These are phyloP conservation scores for Fusarium brevicatenulatum DNA, from an alignment of 2,329 filamentous ascomycete species.

Conservation along the genomic window DNA sequence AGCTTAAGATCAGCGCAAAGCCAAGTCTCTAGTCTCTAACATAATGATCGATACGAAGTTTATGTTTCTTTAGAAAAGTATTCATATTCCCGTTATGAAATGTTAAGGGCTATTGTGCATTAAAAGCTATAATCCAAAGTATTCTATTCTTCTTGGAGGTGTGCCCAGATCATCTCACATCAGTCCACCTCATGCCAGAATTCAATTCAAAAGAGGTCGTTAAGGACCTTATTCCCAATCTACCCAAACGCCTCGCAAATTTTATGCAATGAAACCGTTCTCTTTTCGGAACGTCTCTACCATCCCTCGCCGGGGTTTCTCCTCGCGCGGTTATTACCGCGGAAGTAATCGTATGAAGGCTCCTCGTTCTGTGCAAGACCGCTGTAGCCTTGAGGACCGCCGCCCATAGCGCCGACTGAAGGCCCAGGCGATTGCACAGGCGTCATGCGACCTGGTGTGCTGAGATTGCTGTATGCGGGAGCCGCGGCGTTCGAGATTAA, in stretches of 20 bases:
- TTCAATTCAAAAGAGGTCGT: slow-evolving; percentile 14
- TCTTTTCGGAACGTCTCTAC: slow-evolving; percentile 39
- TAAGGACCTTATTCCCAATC: slow-evolving; percentile 33
- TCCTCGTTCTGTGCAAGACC: slow-evolving; percentile 65
- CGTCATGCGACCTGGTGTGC: slow-evolving; percentile 38
- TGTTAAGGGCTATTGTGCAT: slow-evolving; percentile 22
- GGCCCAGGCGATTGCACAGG: slow-evolving; percentile 51
- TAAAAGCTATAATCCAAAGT: slow-evolving; percentile 37
- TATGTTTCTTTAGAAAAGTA: neutral
- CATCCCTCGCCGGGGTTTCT: slow-evolving; percentile 54
- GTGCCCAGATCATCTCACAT: slow-evolving; percentile 23
- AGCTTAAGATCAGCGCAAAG: neutral
- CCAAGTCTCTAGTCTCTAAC: neutral
- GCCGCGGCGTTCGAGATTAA: slow-evolving; percentile 64
- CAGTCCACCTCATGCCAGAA: slow-evolving; percentile 30
- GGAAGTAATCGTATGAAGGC: slow-evolving; percentile 67
- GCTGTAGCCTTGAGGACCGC: slow-evolving; percentile 69
- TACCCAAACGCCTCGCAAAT: slow-evolving; percentile 47
- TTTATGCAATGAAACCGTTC: slow-evolving; percentile 25
- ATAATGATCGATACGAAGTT: neutral
- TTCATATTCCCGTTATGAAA: neutral
- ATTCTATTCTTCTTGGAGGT: slow-evolving; percentile 24
- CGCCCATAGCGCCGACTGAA: slow-evolving; percentile 63
- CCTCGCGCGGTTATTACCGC: slow-evolving; percentile 48
- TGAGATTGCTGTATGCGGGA: slow-evolving; percentile 56